Evolutionary conservation across 1,139 yeast species (phyloP), one percentile per base, ranked within the genome.

Genomic region (Taphrina populina): DNA sequence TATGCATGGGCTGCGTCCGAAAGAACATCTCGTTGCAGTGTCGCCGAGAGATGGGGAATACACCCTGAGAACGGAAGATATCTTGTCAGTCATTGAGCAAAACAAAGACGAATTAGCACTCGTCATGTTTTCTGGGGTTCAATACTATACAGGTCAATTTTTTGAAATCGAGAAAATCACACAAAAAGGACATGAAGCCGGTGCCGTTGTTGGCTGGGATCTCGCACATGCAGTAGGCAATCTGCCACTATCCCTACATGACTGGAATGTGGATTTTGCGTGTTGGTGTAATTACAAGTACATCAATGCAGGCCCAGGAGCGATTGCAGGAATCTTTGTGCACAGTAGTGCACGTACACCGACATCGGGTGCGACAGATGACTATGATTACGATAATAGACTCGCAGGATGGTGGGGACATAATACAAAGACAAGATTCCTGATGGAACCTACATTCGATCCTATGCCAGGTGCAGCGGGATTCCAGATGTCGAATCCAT

Each of bases 321-420:
- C 83, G 4, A 85, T 88, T 63, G 95, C 88, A 1, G 95, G 95
- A 0, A 76, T 86, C 23, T 88, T 80, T 65, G 83, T 88, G 24
- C 80, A 88, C 67, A 82, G 80, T 62, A 17, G 13, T 7, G 53
- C 53, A 11, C 29, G 36, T 7, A 69, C 65, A 53, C 73, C 71
- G 65, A 2, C 15, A 7, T 17, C 20, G n/a, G 65, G 64, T 64
- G 15, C 21, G 7, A 56, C n/a, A 43, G 64, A 63, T 7, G 33
- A 57, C 27, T 62, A 61, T 41, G 61, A 59, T 20, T 64, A 62
- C 26, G 59, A 15, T 5, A 49, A 49, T 52, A 65, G 78, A 33
- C 73, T 86, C 56, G 95, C 96, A 0, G 97, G 97, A 0, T 90
- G 97, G 97, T 90, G 97, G 96, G 96, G 96, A 0, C 88, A 87